Conservation (phyloP, 257 asterid species). For the Hygrophila difformis region DNA sequence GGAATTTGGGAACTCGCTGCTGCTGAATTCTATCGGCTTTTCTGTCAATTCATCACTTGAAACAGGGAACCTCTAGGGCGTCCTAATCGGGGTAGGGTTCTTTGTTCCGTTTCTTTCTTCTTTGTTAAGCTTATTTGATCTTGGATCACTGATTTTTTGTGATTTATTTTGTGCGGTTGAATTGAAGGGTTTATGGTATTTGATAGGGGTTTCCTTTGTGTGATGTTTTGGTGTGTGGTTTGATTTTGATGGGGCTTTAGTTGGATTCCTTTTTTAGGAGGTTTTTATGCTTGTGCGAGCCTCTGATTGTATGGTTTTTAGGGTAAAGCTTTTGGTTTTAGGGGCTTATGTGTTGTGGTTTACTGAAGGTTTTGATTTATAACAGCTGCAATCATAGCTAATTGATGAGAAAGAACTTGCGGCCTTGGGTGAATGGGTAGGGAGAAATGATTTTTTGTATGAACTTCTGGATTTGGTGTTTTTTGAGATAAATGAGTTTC, state of each 20-base stretch:
- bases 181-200: too few species aligned
- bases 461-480: background rate
- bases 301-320: constrained; percentile 10
- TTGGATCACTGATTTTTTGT: too few species aligned
- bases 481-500: background rate
- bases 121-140: too few species aligned
- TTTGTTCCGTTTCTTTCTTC: too few species aligned
- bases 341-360: background rate
- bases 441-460: background rate
- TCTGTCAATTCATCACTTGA: too few species aligned
- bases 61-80: too few species aligned
- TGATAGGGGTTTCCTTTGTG: constrained; percentile 1
- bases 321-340: background rate
- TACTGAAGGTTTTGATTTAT: constrained; percentile 8
- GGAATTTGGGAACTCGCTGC: too few species aligned
- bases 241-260: constrained; percentile 4
- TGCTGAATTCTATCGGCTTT: too few species aligned
- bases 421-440: constrained; percentile 1
- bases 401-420: background rate
- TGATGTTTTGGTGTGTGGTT: too few species aligned
- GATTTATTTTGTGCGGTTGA: too few species aligned
- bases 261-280: background rate
- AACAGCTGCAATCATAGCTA: constrained; percentile 10
- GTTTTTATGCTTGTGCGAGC: constrained; percentile 9
- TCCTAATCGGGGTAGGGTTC: too few species aligned